These are phyloP conservation scores for Senna siamea DNA, from an alignment of 306 rosid genomes.

Conservation along the genomic window DNA sequence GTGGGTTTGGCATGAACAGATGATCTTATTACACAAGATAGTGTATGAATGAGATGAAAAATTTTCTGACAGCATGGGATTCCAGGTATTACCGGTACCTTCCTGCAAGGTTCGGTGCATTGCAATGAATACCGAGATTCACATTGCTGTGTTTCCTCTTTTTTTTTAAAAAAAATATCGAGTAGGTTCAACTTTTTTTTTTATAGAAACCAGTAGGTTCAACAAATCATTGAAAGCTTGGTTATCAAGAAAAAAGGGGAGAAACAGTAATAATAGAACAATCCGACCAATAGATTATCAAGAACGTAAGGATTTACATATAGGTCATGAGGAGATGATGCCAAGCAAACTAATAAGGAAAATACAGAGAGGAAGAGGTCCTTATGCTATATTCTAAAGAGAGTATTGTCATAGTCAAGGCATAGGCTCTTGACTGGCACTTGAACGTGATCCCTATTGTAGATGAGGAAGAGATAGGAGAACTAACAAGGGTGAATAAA, in stretches of 20 bases:
- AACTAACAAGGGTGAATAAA: neutral
- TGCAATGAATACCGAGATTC: no score
- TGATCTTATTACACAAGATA: neutral
- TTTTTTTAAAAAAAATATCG: neutral
- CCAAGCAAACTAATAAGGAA: neutral
- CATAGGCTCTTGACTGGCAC: neutral
- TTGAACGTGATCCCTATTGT: no score
- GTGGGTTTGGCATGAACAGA: conserved; percentile 7
- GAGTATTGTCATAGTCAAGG: no score
- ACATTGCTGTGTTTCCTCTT: neutral
- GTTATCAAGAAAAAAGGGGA: neutral
- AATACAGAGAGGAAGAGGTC: neutral
- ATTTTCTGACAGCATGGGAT: neutral
- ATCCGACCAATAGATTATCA: neutral
- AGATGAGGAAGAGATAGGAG: neutral
- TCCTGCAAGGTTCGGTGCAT: no score
- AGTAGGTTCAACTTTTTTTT: neutral
- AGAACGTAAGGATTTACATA: neutral
- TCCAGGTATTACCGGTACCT: no score
- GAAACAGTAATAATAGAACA: no score
- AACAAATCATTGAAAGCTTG: neutral
- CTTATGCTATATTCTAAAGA: no score
- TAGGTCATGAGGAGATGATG: neutral
- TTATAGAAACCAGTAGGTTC: neutral
- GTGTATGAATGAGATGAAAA: neutral